Conservation (phyloP, 805 yeast species). For the Maudiozyma barnettii region DNA sequence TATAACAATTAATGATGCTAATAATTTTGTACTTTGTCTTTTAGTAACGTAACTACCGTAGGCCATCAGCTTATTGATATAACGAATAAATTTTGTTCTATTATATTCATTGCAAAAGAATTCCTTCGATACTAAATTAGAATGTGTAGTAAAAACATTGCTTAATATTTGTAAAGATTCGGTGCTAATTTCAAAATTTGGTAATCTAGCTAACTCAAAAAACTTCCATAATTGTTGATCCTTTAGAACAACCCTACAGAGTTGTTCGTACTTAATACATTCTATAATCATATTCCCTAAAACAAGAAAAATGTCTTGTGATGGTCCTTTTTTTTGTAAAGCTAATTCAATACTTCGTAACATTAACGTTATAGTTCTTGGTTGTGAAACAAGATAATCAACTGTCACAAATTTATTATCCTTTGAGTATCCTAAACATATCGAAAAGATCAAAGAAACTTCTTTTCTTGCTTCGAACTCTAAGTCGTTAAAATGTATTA, state of each 20-base stretch:
- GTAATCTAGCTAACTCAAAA: constrained; percentile 65
- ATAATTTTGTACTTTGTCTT: constrained; percentile 74
- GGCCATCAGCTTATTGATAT: constrained; percentile 60
- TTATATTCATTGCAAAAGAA: constrained; percentile 48
- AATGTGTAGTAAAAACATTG: constrained; percentile 62
- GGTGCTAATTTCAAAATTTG: constrained; percentile 82
- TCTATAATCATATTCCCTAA: constrained; percentile 77
- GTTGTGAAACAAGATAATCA: constrained; percentile 63
- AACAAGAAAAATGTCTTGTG: constrained; percentile 54
- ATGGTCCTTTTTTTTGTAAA: constrained; percentile 13
- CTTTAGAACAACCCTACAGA: constrained; percentile 50
- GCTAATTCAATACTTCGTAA: constrained; percentile 64
- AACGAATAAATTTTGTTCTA: constrained; percentile 46
- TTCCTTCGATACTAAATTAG: constrained; percentile 50
- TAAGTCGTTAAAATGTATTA: constrained; percentile 50
- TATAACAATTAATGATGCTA: constrained; percentile 61
- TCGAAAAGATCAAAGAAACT: constrained; percentile 60
- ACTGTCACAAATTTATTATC: constrained; percentile 78
- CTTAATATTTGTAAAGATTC: constrained; percentile 74
- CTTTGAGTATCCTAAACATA: constrained; percentile 67
- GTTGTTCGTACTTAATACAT: constrained; percentile 67
- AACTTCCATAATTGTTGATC: constrained; percentile 69
- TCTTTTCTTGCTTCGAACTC: constrained; percentile 90
- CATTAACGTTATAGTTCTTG: constrained; percentile 53
- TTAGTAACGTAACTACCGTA: constrained; percentile 84